Conservation (phyloP, 2,329 filamentous ascomycete species). For the Talaromyces rugulosus region DNA sequence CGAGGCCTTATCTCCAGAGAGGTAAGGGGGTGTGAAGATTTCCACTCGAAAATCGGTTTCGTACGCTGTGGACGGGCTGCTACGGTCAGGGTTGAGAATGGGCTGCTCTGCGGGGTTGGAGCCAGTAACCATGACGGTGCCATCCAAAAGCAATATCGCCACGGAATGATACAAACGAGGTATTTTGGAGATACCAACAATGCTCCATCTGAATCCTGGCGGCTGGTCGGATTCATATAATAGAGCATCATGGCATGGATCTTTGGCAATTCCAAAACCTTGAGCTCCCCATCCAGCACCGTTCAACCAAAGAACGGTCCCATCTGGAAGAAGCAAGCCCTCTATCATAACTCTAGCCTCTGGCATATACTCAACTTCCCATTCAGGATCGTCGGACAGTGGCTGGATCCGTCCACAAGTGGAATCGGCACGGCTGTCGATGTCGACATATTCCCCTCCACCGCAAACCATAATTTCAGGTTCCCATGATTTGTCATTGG, state of each 20-base stretch:
- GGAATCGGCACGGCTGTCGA: conserved; percentile 55
- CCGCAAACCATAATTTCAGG: conserved; percentile 57
- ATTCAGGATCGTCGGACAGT: conserved; percentile 44
- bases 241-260: conserved; percentile 53
- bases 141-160: conserved; percentile 56
- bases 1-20: conserved; percentile 48
- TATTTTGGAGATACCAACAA: conserved; percentile 39
- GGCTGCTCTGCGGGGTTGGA: conserved; percentile 60
- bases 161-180: conserved; percentile 59
- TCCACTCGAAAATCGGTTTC: conserved; percentile 60
- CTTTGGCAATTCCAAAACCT: conserved; percentile 55
- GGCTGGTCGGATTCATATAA: conserved; percentile 55
- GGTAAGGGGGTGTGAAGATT: conserved; percentile 58
- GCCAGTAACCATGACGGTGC: conserved; percentile 56
- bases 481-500: conserved; percentile 49
- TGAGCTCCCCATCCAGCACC: conserved; percentile 56
- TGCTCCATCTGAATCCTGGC: conserved; percentile 47
- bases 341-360: conserved; percentile 58
- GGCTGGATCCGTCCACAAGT: conserved; percentile 56
- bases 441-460: conserved; percentile 57
- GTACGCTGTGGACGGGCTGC: conserved; percentile 42
- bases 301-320: conserved; percentile 57
- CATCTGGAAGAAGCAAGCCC: conserved; percentile 56
- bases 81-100: conserved; percentile 40
- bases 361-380: conserved; percentile 58